These are phyloP conservation scores for Allium sativum DNA, from an alignment of 106 monocot species.

Conservation along the genomic window DNA sequence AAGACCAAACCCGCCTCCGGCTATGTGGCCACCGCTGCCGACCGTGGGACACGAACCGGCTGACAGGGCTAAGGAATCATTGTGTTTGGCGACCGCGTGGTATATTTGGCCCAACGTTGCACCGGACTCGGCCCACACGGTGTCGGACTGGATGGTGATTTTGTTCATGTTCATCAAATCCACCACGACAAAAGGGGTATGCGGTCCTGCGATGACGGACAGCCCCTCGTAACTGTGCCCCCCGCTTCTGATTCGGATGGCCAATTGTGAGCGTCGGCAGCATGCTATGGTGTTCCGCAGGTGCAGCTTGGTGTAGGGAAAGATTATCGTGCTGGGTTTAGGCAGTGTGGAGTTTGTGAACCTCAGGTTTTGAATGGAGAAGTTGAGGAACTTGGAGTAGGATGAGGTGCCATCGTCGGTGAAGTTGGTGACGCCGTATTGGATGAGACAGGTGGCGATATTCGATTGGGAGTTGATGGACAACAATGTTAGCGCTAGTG, in stretches of 20 bases:
- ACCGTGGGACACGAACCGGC: constrained; percentile 61
- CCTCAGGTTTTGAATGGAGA: constrained; percentile 43
- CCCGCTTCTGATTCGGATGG: constrained; percentile 45
- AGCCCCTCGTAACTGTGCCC: constrained; percentile 55
- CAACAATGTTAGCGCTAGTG: neutral
- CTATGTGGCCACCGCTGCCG: constrained; percentile 41
- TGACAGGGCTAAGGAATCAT: constrained; percentile 20
- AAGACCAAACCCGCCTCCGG: constrained; percentile 58
- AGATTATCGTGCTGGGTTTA: constrained; percentile 21
- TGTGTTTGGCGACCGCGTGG: constrained; percentile 17
- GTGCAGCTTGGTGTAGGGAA: constrained; percentile 18
- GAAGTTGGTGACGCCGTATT: constrained; percentile 21
- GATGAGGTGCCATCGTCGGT: neutral
- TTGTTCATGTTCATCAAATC: constrained; percentile 26
- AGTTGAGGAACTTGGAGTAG: constrained; percentile 15
- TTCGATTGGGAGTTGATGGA: neutral
- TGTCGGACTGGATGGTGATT: constrained; percentile 9
- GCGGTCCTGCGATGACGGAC: constrained; percentile 13
- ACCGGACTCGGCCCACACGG: constrained; percentile 57
- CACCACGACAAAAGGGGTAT: constrained; percentile 11
- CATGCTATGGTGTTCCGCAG: constrained; percentile 26
- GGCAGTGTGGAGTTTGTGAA: constrained; percentile 6
- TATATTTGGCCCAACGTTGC: constrained; percentile 51
- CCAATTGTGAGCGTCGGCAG: constrained; percentile 12
- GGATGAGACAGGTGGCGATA: constrained; percentile 21